Percentiles rank a stretch among this genome's conserved stretches.
These are phyloP conservation scores for Malassezia pachydermatis DNA, from an alignment of 1,284 basidiomycete species.

Conservation along the genomic window DNA sequence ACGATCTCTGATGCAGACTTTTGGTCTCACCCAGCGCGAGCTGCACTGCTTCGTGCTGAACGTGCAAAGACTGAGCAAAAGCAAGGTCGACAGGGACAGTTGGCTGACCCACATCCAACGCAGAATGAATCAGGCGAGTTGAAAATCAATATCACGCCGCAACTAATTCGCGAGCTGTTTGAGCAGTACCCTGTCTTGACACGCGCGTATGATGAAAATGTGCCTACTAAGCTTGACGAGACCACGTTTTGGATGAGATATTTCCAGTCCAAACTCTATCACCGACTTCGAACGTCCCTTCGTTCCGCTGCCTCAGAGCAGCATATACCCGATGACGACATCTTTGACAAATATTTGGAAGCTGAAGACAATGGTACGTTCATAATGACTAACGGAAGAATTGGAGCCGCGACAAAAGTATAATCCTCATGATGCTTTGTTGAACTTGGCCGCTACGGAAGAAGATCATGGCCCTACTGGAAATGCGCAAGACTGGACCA, in stretches of 20 bases:
- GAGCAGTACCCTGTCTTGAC: slow-evolving; percentile 93
- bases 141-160: slow-evolving; percentile 81
- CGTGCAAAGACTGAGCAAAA: slow-evolving; percentile 32
- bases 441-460: slow-evolving; percentile 75
- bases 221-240: slow-evolving; percentile 76
- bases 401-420: slow-evolving; percentile 66
- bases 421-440: slow-evolving; percentile 64
- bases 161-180: slow-evolving; percentile 87
- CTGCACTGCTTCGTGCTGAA: slow-evolving; percentile 36
- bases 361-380: slow-evolving; percentile 78
- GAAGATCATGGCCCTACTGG: slow-evolving; percentile 88
- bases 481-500: slow-evolving; percentile 79
- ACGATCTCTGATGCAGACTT: slow-evolving; percentile 38
- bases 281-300: slow-evolving; percentile 82
- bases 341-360: slow-evolving; percentile 90
- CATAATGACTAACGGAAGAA: slow-evolving; percentile 53
- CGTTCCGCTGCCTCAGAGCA: slow-evolving; percentile 72
- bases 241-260: slow-evolving; percentile 92
- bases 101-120: slow-evolving; percentile 42
- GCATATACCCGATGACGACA: slow-evolving; percentile 76
- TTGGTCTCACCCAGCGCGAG: slow-evolving; percentile 43
- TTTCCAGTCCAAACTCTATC: slow-evolving; percentile 88
- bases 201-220: slow-evolving; percentile 82
- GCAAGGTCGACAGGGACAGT: slow-evolving; percentile 34
- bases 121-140: slow-evolving; percentile 51